These are phyloP conservation scores for Ceriops zippeliana DNA, from an alignment of 345 rosid genomes.

Conservation along the genomic window DNA sequence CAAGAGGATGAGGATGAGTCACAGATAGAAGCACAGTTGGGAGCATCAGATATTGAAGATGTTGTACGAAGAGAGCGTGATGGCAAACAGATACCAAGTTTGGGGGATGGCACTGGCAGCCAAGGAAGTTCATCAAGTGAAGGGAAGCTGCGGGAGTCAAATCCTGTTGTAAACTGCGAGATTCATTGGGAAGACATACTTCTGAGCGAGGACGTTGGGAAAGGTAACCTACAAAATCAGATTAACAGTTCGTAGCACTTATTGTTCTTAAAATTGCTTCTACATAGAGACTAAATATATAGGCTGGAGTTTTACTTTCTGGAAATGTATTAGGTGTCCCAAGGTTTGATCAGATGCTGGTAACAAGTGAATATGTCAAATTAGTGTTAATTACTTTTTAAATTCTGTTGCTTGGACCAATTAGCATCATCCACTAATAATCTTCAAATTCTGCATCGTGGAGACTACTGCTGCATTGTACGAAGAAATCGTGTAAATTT, in stretches of 20 bases:
- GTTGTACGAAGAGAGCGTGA: slow-evolving; percentile 32
- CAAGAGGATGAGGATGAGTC: slow-evolving; percentile 28
- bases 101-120: slow-evolving; percentile 37
- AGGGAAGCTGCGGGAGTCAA: slow-evolving; percentile 36
- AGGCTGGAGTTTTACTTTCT: not conserved
- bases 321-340: not conserved
- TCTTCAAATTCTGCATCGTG: too few species aligned
- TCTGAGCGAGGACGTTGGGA: slow-evolving; percentile 72
- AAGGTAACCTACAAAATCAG: slow-evolving; percentile 53
- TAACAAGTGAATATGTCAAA: not conserved
- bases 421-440: too few species aligned
- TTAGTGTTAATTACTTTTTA: not conserved
- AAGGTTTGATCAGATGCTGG: not conserved
- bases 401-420: too few species aligned
- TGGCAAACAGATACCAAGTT: slow-evolving; percentile 28
- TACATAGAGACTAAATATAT: not conserved
- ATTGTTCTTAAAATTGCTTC: not conserved
- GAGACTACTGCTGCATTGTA: too few species aligned
- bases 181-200: slow-evolving; percentile 73
- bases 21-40: slow-evolving; percentile 30
- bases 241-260: not conserved
- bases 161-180: slow-evolving; percentile 41
- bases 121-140: slow-evolving; percentile 45
- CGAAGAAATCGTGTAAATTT: too few species aligned
- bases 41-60: slow-evolving; percentile 34